Evolutionary conservation across 2,329 filamentous ascomycete genomes (phyloP).

Genomic region (Penicillium sp.): DNA sequence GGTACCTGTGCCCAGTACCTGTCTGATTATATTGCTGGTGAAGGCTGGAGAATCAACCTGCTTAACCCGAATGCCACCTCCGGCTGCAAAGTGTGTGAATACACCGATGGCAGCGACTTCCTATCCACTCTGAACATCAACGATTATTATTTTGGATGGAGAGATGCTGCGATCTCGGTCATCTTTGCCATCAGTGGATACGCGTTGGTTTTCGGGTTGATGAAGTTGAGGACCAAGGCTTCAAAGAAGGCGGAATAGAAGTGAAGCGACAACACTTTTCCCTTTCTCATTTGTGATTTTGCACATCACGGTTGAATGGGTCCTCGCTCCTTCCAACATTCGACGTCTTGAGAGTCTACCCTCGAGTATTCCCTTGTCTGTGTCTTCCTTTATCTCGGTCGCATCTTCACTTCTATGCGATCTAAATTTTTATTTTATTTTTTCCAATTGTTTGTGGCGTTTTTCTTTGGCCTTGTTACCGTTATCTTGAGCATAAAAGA

Average conservation of each 20-base stretch:
- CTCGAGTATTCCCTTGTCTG: no score
- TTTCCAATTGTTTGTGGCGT: no score
- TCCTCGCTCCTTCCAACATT: no score
- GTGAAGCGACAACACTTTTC: background rate
- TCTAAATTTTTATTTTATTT: no score
- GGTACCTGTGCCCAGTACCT: conserved; percentile 58
- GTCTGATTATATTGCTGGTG: conserved; percentile 44
- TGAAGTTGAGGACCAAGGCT: conserved; percentile 25
- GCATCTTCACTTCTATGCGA: no score
- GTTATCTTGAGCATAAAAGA: no score
- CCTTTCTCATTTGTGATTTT: no score
- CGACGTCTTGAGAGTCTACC: no score
- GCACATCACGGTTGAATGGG: no score
- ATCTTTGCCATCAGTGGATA: conserved; percentile 57
- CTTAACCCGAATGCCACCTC: conserved; percentile 57
- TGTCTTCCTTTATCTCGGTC: no score
- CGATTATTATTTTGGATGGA: conserved; percentile 63
- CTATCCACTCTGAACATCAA: conserved; percentile 57
- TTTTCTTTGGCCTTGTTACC: no score
- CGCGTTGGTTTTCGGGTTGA: conserved; percentile 37
- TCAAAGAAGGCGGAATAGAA: conserved; percentile 19
- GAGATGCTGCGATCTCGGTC: conserved; percentile 59
- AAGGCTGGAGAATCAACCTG: conserved; percentile 51
- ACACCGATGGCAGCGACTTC: conserved; percentile 57
- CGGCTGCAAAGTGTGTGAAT: conserved; percentile 61